A percentile compares a stretch with the other conserved stretches of the same genome.
These are phyloP conservation scores for Puccinia triticina DNA, from an alignment of 1,284 basidiomycete genomes.

Conservation along the genomic window DNA sequence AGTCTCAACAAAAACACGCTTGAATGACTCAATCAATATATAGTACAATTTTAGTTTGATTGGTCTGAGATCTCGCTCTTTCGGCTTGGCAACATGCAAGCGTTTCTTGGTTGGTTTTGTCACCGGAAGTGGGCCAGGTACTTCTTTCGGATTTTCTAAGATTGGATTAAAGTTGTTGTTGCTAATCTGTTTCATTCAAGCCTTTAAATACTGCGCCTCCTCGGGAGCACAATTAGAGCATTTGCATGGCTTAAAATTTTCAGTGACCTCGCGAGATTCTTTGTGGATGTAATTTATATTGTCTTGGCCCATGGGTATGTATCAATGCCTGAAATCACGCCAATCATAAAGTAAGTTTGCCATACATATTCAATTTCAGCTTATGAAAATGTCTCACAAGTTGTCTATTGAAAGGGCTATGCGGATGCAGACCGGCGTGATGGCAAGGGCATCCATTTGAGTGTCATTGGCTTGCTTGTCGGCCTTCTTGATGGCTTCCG, in stretches of 20 bases:
- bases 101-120: not conserved
- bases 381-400: too few relatives aligned
- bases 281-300: not conserved
- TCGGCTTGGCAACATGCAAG: not conserved
- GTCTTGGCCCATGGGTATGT: not conserved
- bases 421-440: slow-evolving; percentile 10
- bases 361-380: too few relatives aligned
- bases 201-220: not conserved
- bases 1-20: not conserved
- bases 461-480: not conserved
- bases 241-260: not conserved
- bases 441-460: slow-evolving; percentile 5
- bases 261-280: not conserved
- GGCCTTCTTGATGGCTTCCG: not conserved
- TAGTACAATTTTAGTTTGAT: not conserved
- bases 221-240: not conserved
- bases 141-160: not conserved
- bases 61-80: not conserved
- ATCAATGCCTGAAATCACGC: not conserved
- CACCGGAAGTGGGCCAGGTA: not conserved
- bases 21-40: not conserved
- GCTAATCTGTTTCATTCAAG: not conserved
- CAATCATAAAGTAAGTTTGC: too few relatives aligned
- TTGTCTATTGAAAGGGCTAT: not conserved
- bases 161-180: not conserved